These are phyloP conservation scores for Cladorrhinum samala DNA, from an alignment of 495 filamentous ascomycete species.

Conservation along the genomic window DNA sequence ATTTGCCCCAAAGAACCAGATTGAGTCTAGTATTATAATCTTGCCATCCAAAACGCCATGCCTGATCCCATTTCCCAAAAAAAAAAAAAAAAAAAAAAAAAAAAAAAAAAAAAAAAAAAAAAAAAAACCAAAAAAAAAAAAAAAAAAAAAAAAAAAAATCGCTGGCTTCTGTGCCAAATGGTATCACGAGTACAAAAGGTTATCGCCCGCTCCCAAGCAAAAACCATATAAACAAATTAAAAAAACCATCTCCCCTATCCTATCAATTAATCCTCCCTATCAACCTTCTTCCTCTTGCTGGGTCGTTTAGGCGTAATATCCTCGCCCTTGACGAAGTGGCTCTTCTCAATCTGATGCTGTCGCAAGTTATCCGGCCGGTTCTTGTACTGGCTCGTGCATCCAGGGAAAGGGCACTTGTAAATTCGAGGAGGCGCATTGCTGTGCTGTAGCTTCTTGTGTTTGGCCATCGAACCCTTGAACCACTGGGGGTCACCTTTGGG, in stretches of 20 bases:
- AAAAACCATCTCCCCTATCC: not conserved
- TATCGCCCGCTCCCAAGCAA: not conserved
- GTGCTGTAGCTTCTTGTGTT: conserved; percentile 46
- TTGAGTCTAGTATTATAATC: no score
- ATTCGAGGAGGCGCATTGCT: conserved; percentile 37
- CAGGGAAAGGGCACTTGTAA: conserved; percentile 42
- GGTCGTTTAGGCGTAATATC: conserved; percentile 26
- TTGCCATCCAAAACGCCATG: no score
- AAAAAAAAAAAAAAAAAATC: not conserved
- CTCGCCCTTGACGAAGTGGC: conserved; percentile 38
- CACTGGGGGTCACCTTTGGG: conserved; percentile 47
- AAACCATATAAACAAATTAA: not conserved
- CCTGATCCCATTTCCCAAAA: no score
- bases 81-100: not conserved
- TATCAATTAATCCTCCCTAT: not conserved
- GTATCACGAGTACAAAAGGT: not conserved
- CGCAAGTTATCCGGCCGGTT: conserved; percentile 45
- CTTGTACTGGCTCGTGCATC: conserved; percentile 44
- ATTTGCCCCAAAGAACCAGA: not conserved
- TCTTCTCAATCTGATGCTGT: conserved; percentile 47
- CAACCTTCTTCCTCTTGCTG: conserved; percentile 39
- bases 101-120: not conserved
- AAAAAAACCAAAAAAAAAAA: no score
- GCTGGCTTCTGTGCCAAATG: not conserved
- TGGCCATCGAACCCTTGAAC: conserved; percentile 49